phyloP scores from a whole-genome alignment of 495 filamentous ascomycete species.

The Tuber umbilicatum region DNA sequence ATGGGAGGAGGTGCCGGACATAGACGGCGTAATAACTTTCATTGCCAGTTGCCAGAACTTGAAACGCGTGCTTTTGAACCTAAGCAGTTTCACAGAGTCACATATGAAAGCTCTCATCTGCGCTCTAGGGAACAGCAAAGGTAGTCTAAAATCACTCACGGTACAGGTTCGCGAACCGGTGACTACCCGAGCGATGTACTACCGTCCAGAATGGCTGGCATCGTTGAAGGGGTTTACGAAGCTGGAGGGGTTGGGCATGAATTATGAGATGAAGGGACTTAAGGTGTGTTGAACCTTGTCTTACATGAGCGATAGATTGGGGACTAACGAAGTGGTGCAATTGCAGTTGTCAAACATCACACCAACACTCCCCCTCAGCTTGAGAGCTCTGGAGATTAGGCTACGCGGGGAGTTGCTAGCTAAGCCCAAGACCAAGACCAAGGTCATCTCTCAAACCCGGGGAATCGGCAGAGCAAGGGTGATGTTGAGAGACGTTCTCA shows the following conservation, averaged over 20 bases:
- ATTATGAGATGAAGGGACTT: not conserved
- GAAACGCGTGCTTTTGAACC: not conserved
- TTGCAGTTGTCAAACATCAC: not conserved
- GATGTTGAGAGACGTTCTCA: not conserved
- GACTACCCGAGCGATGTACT: not conserved
- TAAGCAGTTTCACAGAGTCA: not conserved
- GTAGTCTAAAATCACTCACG: not conserved
- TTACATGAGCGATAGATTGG: not conserved
- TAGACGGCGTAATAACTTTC: not conserved
- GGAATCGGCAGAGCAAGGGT: not conserved
- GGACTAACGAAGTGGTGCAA: not conserved
- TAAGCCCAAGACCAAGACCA: not conserved
- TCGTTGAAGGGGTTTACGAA: not conserved
- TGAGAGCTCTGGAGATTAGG: not conserved
- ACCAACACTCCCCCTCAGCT: not conserved
- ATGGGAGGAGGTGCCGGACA: not conserved
- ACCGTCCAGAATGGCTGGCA: not conserved
- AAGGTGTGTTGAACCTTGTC: not conserved
- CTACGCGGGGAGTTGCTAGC: not conserved
- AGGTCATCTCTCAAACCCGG: not conserved
- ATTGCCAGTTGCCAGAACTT: not conserved
- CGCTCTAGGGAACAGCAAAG: not conserved
- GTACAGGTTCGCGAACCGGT: not conserved
- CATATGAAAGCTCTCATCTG: not conserved
- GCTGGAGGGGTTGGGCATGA: not conserved